These are phyloP conservation scores for Boletus fagicola DNA, from an alignment of 768 basidiomycete genomes.

Conservation along the genomic window DNA sequence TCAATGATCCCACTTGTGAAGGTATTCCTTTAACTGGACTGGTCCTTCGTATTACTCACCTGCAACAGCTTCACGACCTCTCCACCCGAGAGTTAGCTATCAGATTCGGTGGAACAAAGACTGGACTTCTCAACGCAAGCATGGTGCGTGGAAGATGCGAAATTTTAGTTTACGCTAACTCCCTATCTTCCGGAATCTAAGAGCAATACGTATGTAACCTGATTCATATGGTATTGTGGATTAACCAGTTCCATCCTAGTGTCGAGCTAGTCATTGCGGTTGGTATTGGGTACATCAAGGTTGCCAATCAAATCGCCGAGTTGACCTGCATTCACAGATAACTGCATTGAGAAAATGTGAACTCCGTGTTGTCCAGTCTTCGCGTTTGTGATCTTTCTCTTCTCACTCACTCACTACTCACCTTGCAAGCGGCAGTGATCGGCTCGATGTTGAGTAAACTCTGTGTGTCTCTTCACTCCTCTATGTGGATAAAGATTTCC, in stretches of 20 bases:
- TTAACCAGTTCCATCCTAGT: slow-evolving; percentile 29
- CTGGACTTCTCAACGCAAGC: slow-evolving; percentile 79
- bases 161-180: slow-evolving; percentile 2
- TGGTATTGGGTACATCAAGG: slow-evolving; percentile 26
- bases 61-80: slow-evolving; percentile 67
- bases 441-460: slow-evolving; percentile 83
- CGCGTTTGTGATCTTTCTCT: slow-evolving; percentile 45
- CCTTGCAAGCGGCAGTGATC: slow-evolving; percentile 50
- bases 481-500: not conserved
- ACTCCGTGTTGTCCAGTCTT: slow-evolving; percentile 77
- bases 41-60: slow-evolving; percentile 5
- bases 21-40: slow-evolving; percentile 34
- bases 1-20: slow-evolving; percentile 79
- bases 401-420: slow-evolving; percentile 1
- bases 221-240: not conserved
- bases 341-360: slow-evolving; percentile 81
- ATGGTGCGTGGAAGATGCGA: slow-evolving; percentile 46
- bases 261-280: slow-evolving; percentile 73
- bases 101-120: slow-evolving; percentile 72
- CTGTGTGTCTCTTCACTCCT: slow-evolving; percentile 35
- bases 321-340: slow-evolving; percentile 38
- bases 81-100: slow-evolving; percentile 70
- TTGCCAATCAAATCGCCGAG: not conserved
- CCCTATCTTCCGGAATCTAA: slow-evolving; percentile 25
- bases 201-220: slow-evolving; percentile 62